phyloP scores from a whole-genome alignment of 2,329 filamentous ascomycete species.

The Teratosphaeria destructans region DNA sequence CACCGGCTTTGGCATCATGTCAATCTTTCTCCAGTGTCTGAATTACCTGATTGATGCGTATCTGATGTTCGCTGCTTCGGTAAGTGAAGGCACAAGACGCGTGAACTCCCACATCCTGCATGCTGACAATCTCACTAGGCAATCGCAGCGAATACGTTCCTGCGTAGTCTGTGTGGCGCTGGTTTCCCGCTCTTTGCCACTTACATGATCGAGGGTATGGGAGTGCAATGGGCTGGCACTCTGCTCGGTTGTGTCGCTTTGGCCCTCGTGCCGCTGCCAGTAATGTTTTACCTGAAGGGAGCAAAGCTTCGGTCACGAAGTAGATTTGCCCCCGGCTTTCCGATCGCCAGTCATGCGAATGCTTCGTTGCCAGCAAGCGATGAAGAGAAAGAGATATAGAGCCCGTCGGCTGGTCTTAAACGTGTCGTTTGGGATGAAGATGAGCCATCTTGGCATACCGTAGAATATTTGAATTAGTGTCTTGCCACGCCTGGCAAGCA shows the following conservation, averaged over 20 bases:
- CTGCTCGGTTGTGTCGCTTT: conserved; percentile 35
- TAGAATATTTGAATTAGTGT: neutral
- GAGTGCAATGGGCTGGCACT: conserved; percentile 38
- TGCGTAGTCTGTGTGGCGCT: conserved; percentile 40
- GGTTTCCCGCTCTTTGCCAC: conserved; percentile 45
- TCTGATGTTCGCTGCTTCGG: conserved; percentile 37
- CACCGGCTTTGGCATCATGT: conserved; percentile 47
- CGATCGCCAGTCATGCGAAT: conserved; percentile 7
- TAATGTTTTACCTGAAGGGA: conserved; percentile 35
- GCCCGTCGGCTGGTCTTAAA: neutral
- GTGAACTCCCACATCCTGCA: neutral
- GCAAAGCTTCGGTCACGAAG: conserved; percentile 29
- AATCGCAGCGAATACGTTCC: conserved; percentile 46
- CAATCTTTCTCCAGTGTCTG: conserved; percentile 47
- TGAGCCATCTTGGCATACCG: neutral
- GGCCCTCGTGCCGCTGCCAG: conserved; percentile 33
- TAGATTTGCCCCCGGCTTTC: conserved; percentile 8
- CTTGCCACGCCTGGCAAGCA: no score
- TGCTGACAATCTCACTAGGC: conserved; percentile 26
- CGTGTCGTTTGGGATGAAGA: neutral
- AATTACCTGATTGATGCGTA: conserved; percentile 53
- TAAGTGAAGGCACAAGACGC: neutral
- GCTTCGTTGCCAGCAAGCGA: conserved; percentile 3
- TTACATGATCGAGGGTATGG: conserved; percentile 31
- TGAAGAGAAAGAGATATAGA: conserved; percentile 6